Evolutionary conservation across 768 basidiomycete genomes (phyloP), one percentile per base, ranked within the genome.

Genomic region (Boletus rex-veris): DNA sequence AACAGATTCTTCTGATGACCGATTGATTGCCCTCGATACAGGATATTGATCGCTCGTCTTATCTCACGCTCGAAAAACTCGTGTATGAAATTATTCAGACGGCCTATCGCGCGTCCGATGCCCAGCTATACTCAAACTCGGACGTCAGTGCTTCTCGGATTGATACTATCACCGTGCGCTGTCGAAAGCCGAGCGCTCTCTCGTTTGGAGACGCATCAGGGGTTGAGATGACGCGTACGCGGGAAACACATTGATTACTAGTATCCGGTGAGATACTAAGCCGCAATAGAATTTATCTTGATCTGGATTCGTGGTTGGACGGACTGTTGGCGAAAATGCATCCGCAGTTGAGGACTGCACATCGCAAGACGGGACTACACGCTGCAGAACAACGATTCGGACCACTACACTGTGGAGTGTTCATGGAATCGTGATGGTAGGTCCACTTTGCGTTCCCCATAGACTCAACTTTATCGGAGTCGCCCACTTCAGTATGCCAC

Each of bases 101-200:
- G 2, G 71, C 77, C 0, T 85, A 79, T 65, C 74, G 83, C 11
- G 87, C 85, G 0, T 73, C 85, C 24, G 85, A 88, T 74, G 74
- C 48, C 54, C 69, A 26, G 12, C 4, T 30, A 11, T 21, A 11
- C 18, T 49, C 48, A 2, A 7, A 8, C 19, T 33, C 18, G 7
- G 10, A 30, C 1, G 4, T 7, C 2, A 12, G 16, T 4, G 51
- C 62, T 1, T 71, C 72, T 9, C 69, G 64, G 9, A 62, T 81
- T 0, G 64, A 71, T 15, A 59, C 68, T 3, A 74, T 85, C 3
- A 80, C 79, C 3, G 79, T 83, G 4, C 72, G 79, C 0, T 76
- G 85, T 19, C 80, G 81, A 53, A 92, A 90, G 58, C 88, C 88
- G 0, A 83, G 81, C 50, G 89, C 89, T 0, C 67, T 90, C 21